These are phyloP conservation scores for Lactuca saligna DNA, from an alignment of 129 eudicot species.

Conservation along the genomic window DNA sequence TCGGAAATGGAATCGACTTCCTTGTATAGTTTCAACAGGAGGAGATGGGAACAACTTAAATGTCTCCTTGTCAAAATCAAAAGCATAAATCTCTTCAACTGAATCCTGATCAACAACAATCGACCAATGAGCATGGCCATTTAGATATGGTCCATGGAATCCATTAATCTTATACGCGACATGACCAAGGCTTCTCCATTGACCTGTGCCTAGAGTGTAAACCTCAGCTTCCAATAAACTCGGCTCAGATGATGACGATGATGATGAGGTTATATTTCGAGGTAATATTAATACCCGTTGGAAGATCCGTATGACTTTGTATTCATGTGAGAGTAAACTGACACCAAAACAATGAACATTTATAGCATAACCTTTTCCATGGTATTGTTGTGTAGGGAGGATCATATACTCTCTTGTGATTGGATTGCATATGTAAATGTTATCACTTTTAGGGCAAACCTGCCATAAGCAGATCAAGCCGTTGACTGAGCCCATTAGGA, in stretches of 20 bases:
- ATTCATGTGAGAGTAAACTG: slow-evolving; percentile 1
- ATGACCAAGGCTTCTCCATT: slow-evolving; percentile 38
- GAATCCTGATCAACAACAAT: background rate
- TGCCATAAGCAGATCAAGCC: too few species aligned
- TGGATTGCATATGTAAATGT: too few species aligned
- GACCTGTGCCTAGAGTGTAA: slow-evolving; percentile 47
- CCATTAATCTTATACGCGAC: slow-evolving; percentile 4
- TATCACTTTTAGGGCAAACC: too few species aligned
- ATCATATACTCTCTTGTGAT: slow-evolving; percentile 1
- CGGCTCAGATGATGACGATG: background rate
- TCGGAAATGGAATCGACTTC: background rate
- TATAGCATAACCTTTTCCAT: background rate
- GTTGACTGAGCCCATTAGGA: too few species aligned
- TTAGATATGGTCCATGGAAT: background rate
- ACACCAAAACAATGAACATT: slow-evolving; percentile 30
- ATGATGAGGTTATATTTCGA: too few species aligned
- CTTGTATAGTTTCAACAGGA: background rate
- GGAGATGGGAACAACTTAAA: slow-evolving; percentile 1
- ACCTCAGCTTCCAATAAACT: slow-evolving; percentile 30
- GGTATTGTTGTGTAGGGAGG: slow-evolving; percentile 23
- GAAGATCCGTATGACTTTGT: slow-evolving; percentile 38
- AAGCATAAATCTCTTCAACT: slow-evolving; percentile 10
- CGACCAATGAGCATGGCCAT: background rate
- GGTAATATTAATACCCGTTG: background rate
- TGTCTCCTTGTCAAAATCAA: slow-evolving; percentile 22